A percentile compares a stretch with the other conserved stretches of the same genome.
These are phyloP conservation scores for Penicillium italicum DNA, from an alignment of 2,329 filamentous ascomycete species.

Conservation along the genomic window DNA sequence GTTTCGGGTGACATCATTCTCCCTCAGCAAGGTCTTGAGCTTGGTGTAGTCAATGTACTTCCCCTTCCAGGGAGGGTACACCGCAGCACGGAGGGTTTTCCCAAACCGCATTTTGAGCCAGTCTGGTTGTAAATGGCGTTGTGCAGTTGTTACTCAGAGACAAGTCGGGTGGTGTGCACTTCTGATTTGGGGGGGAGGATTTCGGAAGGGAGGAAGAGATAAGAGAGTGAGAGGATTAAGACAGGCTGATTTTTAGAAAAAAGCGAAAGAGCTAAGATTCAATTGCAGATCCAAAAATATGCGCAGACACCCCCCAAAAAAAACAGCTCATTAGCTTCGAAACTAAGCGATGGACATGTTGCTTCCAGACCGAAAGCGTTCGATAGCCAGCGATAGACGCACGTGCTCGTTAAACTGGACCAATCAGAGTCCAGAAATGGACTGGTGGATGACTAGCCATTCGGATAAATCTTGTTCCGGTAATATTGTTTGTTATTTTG, in stretches of 20 bases:
- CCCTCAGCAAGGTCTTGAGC: conserved; percentile 83
- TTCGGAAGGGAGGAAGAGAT: background rate
- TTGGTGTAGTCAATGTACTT: conserved; percentile 95
- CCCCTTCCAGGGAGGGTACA: conserved; percentile 84
- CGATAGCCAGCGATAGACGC: conserved; percentile 11
- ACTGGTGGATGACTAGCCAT: background rate
- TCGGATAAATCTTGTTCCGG: conserved; percentile 4
- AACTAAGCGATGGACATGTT: background rate
- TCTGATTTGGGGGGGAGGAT: background rate
- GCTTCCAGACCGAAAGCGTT: conserved; percentile 1
- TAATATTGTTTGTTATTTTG: background rate
- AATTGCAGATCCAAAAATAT: background rate
- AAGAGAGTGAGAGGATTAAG: background rate
- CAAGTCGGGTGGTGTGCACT: background rate
- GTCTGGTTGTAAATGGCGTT: conserved; percentile 9
- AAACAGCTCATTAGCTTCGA: background rate
- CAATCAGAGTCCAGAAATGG: background rate
- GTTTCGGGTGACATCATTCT: conserved; percentile 55
- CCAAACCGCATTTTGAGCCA: conserved; percentile 79
- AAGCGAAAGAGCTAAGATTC: background rate
- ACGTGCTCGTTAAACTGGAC: background rate
- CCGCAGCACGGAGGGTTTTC: conserved; percentile 73
- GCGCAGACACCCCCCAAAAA: background rate
- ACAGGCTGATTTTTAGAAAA: background rate
- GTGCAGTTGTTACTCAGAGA: conserved; percentile 13